Evolutionary conservation across 805 yeast genomes (phyloP).

Genomic region (Candida qinlingensis): DNA sequence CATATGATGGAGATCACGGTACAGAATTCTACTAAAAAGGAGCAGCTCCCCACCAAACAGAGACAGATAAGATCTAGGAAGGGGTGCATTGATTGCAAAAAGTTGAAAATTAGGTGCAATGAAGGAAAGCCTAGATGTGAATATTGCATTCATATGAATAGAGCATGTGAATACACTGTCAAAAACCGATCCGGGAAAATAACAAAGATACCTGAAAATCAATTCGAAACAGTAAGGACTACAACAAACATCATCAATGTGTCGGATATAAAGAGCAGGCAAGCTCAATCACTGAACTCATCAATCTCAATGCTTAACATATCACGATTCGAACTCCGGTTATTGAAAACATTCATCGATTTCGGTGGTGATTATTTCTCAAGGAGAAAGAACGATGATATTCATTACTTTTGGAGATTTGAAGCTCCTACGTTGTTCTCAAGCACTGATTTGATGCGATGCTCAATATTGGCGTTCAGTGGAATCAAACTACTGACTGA

Average conservation of each 20-base stretch:
- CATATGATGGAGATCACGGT: no score
- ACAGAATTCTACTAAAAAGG: no score
- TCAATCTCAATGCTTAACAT: slow-evolving; percentile 13
- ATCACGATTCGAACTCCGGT: slow-evolving; percentile 15
- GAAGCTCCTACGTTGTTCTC: slow-evolving; percentile 19
- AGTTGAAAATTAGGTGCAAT: slow-evolving; percentile 86
- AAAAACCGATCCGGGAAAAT: neutral
- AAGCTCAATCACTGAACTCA: slow-evolving; percentile 14
- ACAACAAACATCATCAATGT: no score
- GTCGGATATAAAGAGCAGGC: neutral
- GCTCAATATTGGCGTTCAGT: slow-evolving; percentile 17
- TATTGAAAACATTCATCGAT: slow-evolving; percentile 18
- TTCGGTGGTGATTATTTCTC: slow-evolving; percentile 21
- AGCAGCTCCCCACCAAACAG: no score
- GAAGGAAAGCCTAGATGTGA: slow-evolving; percentile 74
- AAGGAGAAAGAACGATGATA: slow-evolving; percentile 7
- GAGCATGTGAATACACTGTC: slow-evolving; percentile 62
- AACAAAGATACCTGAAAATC: no score
- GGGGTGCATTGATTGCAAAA: slow-evolving; percentile 87
- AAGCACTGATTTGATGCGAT: slow-evolving; percentile 12
- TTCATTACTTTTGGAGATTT: slow-evolving; percentile 11
- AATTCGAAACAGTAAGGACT: no score
- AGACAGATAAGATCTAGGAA: slow-evolving; percentile 54
- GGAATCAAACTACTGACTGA: slow-evolving; percentile 18
- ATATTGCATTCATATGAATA: slow-evolving; percentile 71